Base-by-base conservation (phyloP, 345 rosid species). In the Noccaea bulbosa region DNA sequence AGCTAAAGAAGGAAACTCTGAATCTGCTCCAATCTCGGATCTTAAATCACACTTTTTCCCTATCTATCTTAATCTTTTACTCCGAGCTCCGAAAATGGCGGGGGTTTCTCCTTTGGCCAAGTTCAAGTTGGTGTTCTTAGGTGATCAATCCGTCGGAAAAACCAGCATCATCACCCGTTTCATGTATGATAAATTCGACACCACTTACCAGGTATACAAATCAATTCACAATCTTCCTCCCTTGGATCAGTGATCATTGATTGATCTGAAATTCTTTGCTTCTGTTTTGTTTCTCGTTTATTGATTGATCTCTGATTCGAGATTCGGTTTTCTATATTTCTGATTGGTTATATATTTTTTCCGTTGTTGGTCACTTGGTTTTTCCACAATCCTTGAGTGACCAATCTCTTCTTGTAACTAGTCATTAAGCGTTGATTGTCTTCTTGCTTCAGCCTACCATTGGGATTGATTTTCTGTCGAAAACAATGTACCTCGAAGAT, bases 401-500 rank as follows among this genome's bases (percentile, higher is more conserved):
- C 2, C 24, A 22, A 22, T 22, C 24, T 22, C 2, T 9, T 46
- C 39, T 48, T 70, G 16, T 64, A 8, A 10, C 38, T 53, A 24
- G 40, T 53, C 10, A 54, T 45, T 57, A 40, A 58, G 39, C 5
- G 14, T 39, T 47, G 11, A 57, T 12, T 57, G 30, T 65, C 12
- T 24, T 56, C 8, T 54, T 5, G 33, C 30, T 73, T 14, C 84
- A 88, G 98, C 96, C 98, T 44, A 92, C 98, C 9, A 92, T 92
- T 51, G 98, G 96, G 38, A 92, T 92, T 62, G 98, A 92, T 80
- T 92, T 89, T 75, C 78, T 92, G 67, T 92, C 96, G 1, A 92
- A 92, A 80, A 92, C 98, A 17, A 89, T 92, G 94, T 89, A 92
- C 64, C 98, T 92, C 65, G 98, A 89, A 81, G 98, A 92, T 79